phyloP scores from a whole-genome alignment of 2,329 filamentous ascomycete species.

The Epicoccum nigrum region DNA sequence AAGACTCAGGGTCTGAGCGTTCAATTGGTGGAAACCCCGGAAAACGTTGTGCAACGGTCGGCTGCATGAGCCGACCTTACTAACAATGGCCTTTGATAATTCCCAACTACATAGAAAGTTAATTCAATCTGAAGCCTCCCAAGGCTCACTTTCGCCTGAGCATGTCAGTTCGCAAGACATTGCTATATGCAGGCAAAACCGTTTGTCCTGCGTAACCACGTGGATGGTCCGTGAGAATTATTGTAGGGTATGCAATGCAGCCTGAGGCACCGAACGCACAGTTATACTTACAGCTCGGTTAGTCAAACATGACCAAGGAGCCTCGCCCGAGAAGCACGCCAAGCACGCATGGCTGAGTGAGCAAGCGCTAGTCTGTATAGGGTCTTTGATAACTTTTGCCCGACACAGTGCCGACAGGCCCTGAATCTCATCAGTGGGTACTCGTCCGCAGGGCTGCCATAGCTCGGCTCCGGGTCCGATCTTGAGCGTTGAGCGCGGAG shows the following conservation, averaged over 20 bases:
- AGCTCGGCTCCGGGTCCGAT: too few species aligned
- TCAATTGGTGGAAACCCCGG: not conserved
- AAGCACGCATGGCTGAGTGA: not conserved
- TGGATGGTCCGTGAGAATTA: not conserved
- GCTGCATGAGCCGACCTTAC: not conserved
- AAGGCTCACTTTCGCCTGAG: slow-evolving; percentile 12
- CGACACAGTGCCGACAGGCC: too few species aligned
- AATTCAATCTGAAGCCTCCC: not conserved
- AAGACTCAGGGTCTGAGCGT: not conserved
- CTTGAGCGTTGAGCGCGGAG: too few species aligned
- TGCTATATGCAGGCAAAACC: slow-evolving; percentile 27
- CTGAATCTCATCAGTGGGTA: too few species aligned
- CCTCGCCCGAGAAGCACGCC: not conserved
- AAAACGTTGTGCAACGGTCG: slow-evolving; percentile 1
- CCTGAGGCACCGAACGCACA: not conserved
- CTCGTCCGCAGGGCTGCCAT: not conserved
- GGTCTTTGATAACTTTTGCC: not conserved
- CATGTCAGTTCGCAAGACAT: not conserved
- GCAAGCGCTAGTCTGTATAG: not conserved
- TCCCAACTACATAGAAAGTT: not conserved
- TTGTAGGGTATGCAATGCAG: not conserved
- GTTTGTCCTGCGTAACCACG: not conserved
- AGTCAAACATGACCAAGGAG: slow-evolving; percentile 3
- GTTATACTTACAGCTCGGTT: not conserved
- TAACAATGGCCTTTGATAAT: slow-evolving; percentile 30